phyloP scores from a whole-genome alignment of 2,329 filamentous ascomycete species.

The Fusarium floridanum region DNA sequence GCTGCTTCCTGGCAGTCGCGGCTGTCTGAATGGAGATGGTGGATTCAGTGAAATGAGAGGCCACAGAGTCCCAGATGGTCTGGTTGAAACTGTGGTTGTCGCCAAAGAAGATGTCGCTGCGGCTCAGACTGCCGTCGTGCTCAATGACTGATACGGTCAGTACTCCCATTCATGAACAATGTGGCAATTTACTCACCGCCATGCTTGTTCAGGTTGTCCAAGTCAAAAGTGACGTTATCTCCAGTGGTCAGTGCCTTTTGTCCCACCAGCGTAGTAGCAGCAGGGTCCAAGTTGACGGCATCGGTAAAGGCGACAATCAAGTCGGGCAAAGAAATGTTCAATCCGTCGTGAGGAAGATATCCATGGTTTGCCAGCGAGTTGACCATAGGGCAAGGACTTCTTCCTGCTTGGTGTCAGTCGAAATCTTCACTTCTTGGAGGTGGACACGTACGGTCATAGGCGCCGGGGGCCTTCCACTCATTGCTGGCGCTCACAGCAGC shows the following conservation, averaged over 20 bases:
- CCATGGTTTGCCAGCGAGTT: conserved; percentile 43
- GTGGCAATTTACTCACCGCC: conserved; percentile 8
- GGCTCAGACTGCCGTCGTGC: conserved; percentile 43
- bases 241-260: conserved; percentile 34
- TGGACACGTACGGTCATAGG: conserved; percentile 28
- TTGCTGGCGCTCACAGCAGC: conserved; percentile 30
- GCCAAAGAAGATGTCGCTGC: conserved; percentile 37
- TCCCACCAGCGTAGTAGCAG: conserved; percentile 40
- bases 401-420: conserved; percentile 18
- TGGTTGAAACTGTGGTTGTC: conserved; percentile 43
- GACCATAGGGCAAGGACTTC: conserved; percentile 42
- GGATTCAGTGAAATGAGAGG: conserved; percentile 33
- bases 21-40: conserved; percentile 42
- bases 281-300: conserved; percentile 41
- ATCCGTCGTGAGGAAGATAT: conserved; percentile 38
- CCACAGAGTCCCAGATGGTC: conserved; percentile 35
- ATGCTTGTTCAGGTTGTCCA: conserved; percentile 38
- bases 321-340: conserved; percentile 31
- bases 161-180: fast-evolving
- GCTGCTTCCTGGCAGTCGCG: conserved; percentile 36
- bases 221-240: conserved; percentile 37
- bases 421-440: fast-evolving
- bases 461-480: conserved; percentile 31
- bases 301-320: conserved; percentile 39
- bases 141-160: conserved; percentile 36